These are phyloP conservation scores for Saccharomyces hybrid DNA, from an alignment of 1,139 yeast genomes.

Conservation along the genomic window DNA sequence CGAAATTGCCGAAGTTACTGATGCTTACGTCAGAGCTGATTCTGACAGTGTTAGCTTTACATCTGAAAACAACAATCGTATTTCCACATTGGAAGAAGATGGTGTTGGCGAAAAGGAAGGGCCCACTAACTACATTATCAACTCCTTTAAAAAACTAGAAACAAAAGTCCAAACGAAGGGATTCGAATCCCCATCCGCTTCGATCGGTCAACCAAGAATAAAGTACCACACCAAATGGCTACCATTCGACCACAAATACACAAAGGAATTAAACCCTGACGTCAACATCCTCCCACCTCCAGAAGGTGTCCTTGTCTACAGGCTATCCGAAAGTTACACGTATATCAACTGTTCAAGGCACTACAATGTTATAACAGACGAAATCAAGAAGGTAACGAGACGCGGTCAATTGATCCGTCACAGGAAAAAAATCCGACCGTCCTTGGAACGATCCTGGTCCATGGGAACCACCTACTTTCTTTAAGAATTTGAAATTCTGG, in stretches of 20 bases:
- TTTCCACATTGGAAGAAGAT: not conserved
- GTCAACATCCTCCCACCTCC: constrained; percentile 70
- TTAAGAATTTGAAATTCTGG: constrained; percentile 36
- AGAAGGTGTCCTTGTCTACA: constrained; percentile 80
- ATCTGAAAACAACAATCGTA: constrained; percentile 2
- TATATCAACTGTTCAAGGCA: constrained; percentile 77
- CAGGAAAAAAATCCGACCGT: constrained; percentile 52
- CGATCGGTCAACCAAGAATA: constrained; percentile 16
- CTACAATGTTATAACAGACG: constrained; percentile 61
- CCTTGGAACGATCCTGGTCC: constrained; percentile 89
- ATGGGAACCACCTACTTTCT: constrained; percentile 26
- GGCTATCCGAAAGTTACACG: constrained; percentile 73
- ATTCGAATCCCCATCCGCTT: not conserved
- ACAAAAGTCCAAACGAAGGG: constrained; percentile 2
- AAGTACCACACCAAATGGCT: constrained; percentile 71
- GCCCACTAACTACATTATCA: not conserved
- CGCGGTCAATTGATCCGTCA: constrained; percentile 47
- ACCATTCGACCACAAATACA: constrained; percentile 48
- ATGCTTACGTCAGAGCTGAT: constrained; percentile 40
- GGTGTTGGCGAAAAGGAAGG: not conserved
- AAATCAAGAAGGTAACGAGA: constrained; percentile 53
- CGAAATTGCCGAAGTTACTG: constrained; percentile 57
- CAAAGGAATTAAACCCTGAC: constrained; percentile 46
- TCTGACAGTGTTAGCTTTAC: constrained; percentile 9
- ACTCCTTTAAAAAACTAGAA: constrained; percentile 1